These are phyloP conservation scores for Pyrus communis DNA, from an alignment of 306 rosid genomes.

Conservation along the genomic window DNA sequence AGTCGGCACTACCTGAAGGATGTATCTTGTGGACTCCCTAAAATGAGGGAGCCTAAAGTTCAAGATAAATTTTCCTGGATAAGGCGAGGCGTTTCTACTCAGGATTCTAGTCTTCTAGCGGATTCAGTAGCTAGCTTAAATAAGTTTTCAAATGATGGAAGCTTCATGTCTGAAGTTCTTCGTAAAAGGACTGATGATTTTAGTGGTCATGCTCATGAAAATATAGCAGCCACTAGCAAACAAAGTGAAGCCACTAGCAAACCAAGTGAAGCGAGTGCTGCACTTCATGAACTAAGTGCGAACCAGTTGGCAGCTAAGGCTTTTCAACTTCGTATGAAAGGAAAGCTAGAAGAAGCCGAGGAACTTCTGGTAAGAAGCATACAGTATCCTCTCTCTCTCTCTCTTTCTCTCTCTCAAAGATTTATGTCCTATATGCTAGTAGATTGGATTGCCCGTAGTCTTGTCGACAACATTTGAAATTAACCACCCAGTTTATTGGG, in stretches of 20 bases:
- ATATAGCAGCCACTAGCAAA: constrained; percentile 22
- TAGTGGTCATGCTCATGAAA: constrained; percentile 30
- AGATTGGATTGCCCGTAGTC: neutral
- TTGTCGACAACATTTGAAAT: neutral
- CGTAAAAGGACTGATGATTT: constrained; percentile 23
- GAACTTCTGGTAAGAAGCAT: constrained; percentile 54
- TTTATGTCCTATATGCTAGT: neutral
- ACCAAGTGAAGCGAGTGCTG: constrained; percentile 23
- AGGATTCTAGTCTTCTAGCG: constrained; percentile 47
- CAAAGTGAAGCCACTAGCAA: too few relatives aligned
- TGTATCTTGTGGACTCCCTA: constrained; percentile 39
- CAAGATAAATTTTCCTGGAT: constrained; percentile 76
- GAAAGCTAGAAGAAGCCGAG: constrained; percentile 85
- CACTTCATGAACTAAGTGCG: constrained; percentile 49
- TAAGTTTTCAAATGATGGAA: constrained; percentile 66
- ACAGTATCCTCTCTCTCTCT: too few relatives aligned
- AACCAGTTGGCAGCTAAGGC: constrained; percentile 99
- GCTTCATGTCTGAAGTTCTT: constrained; percentile 47
- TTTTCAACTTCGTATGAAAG: constrained; percentile 82
- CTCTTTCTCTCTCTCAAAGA: neutral
- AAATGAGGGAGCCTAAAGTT: constrained; percentile 73
- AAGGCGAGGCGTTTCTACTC: constrained; percentile 35
- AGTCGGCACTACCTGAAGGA: constrained; percentile 49
- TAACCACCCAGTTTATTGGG: neutral
- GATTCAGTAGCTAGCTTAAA: constrained; percentile 70